Evolutionary conservation across 2,329 filamentous ascomycete species (phyloP).

Genomic region (Phialophora macrospora): DNA sequence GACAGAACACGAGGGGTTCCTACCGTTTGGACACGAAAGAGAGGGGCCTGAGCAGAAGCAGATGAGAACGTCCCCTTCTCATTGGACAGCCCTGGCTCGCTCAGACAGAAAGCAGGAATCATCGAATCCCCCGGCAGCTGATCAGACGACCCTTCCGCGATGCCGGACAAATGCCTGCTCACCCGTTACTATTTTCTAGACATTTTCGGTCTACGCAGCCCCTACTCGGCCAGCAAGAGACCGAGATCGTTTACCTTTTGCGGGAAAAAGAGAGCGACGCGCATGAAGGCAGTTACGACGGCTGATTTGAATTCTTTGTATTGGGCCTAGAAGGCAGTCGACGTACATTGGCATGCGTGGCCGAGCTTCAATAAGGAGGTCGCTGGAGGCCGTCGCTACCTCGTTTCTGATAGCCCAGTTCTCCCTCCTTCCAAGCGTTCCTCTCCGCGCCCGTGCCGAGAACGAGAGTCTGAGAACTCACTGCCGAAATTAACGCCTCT

Average conservation of each 20-base stretch:
- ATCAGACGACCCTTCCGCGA: constrained; percentile 11
- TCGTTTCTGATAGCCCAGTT: constrained; percentile 16
- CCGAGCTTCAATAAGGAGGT: constrained; percentile 24
- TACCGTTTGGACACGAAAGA: constrained; percentile 6
- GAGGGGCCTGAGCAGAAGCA: constrained; percentile 10
- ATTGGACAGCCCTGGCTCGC: constrained; percentile 1
- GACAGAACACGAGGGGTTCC: constrained; percentile 15
- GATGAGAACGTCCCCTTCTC: background rate
- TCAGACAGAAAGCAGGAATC: constrained; percentile 7
- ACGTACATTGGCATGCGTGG: constrained; percentile 29
- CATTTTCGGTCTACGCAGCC: constrained; percentile 6
- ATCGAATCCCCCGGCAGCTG: constrained; percentile 8
- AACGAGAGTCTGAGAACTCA: constrained; percentile 12
- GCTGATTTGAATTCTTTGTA: constrained; percentile 26
- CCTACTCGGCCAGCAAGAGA: constrained; percentile 13
- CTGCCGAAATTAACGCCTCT: constrained; percentile 34
- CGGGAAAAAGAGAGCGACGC: constrained; percentile 25
- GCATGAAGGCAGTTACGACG: constrained; percentile 17
- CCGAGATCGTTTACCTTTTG: constrained; percentile 18
- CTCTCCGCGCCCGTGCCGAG: constrained; percentile 21
- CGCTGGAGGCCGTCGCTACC: constrained; percentile 25
- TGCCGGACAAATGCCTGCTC: constrained; percentile 19
- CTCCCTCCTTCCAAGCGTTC: constrained; percentile 14
- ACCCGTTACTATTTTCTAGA: constrained; percentile 1
- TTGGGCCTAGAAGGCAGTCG: constrained; percentile 32